Percentiles rank a stretch among this genome's conserved stretches.
These are phyloP conservation scores for Peronospora tabacina DNA, from an alignment of 352 stramenopile species.

Conservation along the genomic window DNA sequence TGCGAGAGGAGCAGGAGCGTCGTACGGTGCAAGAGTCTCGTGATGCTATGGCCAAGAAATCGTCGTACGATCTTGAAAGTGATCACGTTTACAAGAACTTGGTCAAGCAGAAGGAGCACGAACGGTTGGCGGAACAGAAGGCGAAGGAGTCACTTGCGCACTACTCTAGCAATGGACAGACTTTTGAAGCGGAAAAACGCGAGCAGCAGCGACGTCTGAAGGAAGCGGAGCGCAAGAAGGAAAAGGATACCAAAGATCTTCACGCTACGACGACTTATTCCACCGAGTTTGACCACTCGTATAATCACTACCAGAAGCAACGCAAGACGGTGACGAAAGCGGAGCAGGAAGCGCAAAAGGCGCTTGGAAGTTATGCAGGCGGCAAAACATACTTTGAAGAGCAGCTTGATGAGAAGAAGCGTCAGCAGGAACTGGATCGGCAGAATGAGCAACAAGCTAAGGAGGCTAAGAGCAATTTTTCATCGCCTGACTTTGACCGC, in stretches of 20 bases:
- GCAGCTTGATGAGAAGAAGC: conserved; percentile 55
- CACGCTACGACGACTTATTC: conserved; percentile 37
- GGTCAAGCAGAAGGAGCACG: conserved; percentile 30
- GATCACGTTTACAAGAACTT: conserved; percentile 37
- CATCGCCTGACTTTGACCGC: conserved; percentile 42
- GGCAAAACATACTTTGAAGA: conserved; percentile 57
- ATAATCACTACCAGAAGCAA: conserved; percentile 44
- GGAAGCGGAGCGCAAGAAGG: conserved; percentile 20
- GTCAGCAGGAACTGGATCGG: conserved; percentile 39
- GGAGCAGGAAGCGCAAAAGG: conserved; percentile 35
- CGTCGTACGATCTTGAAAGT: conserved; percentile 29
- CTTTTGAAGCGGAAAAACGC: conserved; percentile 37
- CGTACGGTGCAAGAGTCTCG: conserved; percentile 29
- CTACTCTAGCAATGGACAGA: conserved; percentile 34
- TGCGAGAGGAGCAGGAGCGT: conserved; percentile 34
- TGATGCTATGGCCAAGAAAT: conserved; percentile 32
- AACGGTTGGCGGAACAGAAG: conserved; percentile 19
- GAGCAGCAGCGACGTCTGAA: conserved; percentile 30
- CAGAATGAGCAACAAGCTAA: conserved; percentile 35
- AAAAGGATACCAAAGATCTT: conserved; percentile 30
- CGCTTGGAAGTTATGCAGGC: conserved; percentile 29
- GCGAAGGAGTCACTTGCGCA: conserved; percentile 29
- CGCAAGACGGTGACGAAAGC: conserved; percentile 34
- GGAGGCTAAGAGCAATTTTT: conserved; percentile 44
- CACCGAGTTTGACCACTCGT: conserved; percentile 41